Percentiles rank a stretch among this genome's conserved stretches.
phyloP scores from a whole-genome alignment of 495 filamentous ascomycete species.

The Cercophora samala region DNA sequence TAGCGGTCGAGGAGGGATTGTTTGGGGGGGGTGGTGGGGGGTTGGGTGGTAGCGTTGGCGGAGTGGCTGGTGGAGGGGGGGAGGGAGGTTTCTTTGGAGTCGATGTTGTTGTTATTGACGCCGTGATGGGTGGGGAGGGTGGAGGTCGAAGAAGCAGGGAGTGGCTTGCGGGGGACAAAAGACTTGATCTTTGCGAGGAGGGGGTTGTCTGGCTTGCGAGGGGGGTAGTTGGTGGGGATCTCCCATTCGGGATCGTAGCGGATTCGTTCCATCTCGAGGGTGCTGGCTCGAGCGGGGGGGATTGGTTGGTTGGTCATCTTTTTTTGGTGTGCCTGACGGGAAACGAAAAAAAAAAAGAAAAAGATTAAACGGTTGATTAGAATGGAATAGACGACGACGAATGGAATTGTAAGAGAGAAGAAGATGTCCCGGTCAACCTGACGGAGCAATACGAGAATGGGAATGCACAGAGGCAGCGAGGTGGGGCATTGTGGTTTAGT shows the following conservation, averaged over 20 bases:
- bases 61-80: background rate
- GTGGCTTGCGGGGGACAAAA: background rate
- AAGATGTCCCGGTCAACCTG: background rate
- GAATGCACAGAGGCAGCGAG: background rate
- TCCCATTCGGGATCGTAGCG: constrained; percentile 10
- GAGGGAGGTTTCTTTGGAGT: background rate
- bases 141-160: background rate
- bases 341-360: too few species aligned
- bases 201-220: background rate
- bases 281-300: background rate
- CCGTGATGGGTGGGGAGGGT: background rate
- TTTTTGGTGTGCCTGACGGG: too few species aligned
- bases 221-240: constrained; percentile 6
- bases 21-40: background rate
- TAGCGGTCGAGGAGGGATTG: background rate
- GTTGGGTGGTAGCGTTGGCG: background rate
- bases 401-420: too few species aligned
- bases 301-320: background rate
- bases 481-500: background rate
- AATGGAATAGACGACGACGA: too few species aligned
- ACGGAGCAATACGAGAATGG: background rate
- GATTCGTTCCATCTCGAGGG: constrained; percentile 4
- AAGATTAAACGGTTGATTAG: background rate
- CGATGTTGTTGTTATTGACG: background rate
- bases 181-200: background rate